A percentile compares a stretch with the other conserved stretches of the same genome.
Evolutionary conservation across 768 basidiomycete species (phyloP).

Genomic region (Rubroboletus pulcherrimus): DNA sequence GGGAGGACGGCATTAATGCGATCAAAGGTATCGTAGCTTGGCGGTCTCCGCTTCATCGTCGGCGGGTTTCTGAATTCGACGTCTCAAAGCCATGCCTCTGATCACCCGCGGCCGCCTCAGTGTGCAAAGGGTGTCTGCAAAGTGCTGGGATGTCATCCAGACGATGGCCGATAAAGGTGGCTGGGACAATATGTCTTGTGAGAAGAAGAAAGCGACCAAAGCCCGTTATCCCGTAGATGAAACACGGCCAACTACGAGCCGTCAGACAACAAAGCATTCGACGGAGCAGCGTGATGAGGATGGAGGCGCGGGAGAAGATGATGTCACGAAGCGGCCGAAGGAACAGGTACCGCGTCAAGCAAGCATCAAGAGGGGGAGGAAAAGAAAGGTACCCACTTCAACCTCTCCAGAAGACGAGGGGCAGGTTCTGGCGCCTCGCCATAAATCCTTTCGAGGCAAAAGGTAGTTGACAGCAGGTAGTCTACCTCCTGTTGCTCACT

Average conservation of each 20-base stretch:
- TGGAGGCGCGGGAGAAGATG: constrained; percentile 1
- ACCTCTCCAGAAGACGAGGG: constrained; percentile 3
- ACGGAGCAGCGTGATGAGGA: background rate
- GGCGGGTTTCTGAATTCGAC: constrained; percentile 5
- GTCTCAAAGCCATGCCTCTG: constrained; percentile 64
- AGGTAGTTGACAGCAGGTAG: background rate
- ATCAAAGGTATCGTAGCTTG: constrained; percentile 51
- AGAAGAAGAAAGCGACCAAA: constrained; percentile 31
- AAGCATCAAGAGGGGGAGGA: constrained; percentile 11
- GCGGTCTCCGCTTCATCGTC: background rate
- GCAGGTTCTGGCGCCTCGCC: constrained; percentile 9
- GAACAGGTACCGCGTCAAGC: background rate
- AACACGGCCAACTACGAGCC: background rate
- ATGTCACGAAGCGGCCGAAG: background rate
- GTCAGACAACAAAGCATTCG: background rate
- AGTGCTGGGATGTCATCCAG: constrained; percentile 61
- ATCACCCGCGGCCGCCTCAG: constrained; percentile 80
- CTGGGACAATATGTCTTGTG: constrained; percentile 58
- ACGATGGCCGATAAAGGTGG: constrained; percentile 69
- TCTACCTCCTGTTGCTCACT: background rate
- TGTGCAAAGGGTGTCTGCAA: constrained; percentile 73
- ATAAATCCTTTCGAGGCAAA: constrained; percentile 21
- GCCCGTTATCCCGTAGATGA: background rate
- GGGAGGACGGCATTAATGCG: constrained; percentile 52
- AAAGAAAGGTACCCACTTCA: constrained; percentile 20